phyloP scores from a whole-genome alignment of 139 green algal genomes.

The Picochlorum sp. region DNA sequence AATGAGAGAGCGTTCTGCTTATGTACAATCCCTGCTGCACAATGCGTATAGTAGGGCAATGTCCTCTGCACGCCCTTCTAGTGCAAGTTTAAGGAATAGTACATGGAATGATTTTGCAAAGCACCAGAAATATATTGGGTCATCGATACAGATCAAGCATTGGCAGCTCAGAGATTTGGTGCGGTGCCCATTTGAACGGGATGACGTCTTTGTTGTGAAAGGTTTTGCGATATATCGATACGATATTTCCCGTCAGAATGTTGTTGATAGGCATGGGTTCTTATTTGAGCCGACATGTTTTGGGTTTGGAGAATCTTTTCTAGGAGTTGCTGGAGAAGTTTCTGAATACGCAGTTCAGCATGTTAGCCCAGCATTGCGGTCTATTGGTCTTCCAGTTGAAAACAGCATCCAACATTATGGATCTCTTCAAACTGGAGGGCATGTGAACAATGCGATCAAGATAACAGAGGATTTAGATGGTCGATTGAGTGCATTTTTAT shows the following conservation, averaged over 20 bases:
- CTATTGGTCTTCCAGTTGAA: slow-evolving; percentile 1
- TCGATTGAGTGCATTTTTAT: slow-evolving; percentile 15
- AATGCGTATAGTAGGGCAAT: no score
- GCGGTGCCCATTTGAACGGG: slow-evolving; percentile 23
- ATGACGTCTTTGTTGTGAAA: slow-evolving; percentile 2
- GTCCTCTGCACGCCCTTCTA: no score
- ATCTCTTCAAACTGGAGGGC: slow-evolving; percentile 25
- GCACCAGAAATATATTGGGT: background rate
- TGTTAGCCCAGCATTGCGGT: slow-evolving; percentile 12
- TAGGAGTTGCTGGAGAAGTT: slow-evolving; percentile 12
- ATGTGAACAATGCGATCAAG: slow-evolving; percentile 54
- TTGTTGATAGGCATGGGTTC: slow-evolving; percentile 38
- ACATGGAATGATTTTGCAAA: background rate
- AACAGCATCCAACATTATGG: slow-evolving; percentile 20
- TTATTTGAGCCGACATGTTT: slow-evolving; percentile 60
- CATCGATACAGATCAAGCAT: slow-evolving; percentile 34
- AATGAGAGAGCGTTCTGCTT: no score
- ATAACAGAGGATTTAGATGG: slow-evolving; percentile 27
- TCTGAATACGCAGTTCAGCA: slow-evolving; percentile 25
- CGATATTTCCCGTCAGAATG: slow-evolving; percentile 17
- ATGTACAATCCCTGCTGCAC: no score
- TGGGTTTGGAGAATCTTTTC: slow-evolving; percentile 18
- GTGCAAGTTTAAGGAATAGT: no score
- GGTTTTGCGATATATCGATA: slow-evolving; percentile 6
- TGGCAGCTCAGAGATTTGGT: slow-evolving; percentile 67